Percentiles rank a stretch among this genome's conserved stretches.
phyloP scores from a whole-genome alignment of 202 grass and related monocot species.

The Panicum virgatum region DNA sequence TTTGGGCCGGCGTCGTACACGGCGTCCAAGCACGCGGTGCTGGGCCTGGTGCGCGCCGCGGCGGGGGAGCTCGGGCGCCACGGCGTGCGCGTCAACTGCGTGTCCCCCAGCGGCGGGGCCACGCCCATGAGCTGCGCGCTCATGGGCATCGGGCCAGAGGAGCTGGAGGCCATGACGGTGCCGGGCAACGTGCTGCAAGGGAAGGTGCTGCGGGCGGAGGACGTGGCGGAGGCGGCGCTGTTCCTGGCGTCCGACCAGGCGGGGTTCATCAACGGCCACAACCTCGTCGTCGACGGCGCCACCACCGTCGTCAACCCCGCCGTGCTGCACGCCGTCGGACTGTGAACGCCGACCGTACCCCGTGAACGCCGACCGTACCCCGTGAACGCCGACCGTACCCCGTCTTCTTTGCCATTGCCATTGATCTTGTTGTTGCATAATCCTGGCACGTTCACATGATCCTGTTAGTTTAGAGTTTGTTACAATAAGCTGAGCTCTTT shows the following conservation, averaged over 20 bases:
- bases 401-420: no score
- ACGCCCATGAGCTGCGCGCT: conserved; percentile 49
- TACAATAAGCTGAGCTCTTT: no score
- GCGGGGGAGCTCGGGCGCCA: conserved; percentile 61
- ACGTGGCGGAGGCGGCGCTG: conserved; percentile 60
- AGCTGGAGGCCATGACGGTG: conserved; percentile 44
- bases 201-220: conserved; percentile 45
- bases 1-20: conserved; percentile 62
- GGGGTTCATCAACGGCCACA: conserved; percentile 62
- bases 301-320: conserved; percentile 48
- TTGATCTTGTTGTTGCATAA: no score
- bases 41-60: conserved; percentile 65
- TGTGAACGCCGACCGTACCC: not conserved
- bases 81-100: conserved; percentile 75
- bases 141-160: conserved; percentile 6
- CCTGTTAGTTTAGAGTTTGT: no score
- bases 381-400: no score
- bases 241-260: conserved; percentile 75
- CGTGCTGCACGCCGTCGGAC: conserved; percentile 20
- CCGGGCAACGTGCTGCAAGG: conserved; percentile 44
- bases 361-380: no score
- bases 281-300: conserved; percentile 72
- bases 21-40: conserved; percentile 80
- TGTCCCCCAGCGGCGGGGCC: conserved; percentile 68
- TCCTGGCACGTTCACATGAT: no score